Percentiles rank a stretch among this genome's conserved stretches.
Evolutionary conservation across 306 rosid species (phyloP).

Genomic region (Inga laurina): DNA sequence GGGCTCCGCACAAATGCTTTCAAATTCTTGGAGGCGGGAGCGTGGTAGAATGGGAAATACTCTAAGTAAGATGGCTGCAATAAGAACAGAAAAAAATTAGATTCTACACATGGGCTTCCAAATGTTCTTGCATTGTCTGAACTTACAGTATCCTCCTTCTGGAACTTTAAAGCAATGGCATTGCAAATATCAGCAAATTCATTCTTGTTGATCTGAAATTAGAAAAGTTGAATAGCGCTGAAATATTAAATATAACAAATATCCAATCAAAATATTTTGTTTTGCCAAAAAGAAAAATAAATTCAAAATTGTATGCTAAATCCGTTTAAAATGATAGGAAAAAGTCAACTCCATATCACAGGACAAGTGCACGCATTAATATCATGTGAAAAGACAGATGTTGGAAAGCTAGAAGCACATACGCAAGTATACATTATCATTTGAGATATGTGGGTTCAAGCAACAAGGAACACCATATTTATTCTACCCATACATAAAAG

Average conservation of each 20-base stretch:
- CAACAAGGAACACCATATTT: not conserved
- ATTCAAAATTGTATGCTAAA: not conserved
- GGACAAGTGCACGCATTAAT: not conserved
- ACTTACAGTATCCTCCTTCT: constrained; percentile 83
- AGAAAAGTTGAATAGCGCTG: constrained; percentile 15
- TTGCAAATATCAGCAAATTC: constrained; percentile 95
- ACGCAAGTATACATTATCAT: not conserved
- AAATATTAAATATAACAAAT: constrained; percentile 16
- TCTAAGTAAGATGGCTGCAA: constrained; percentile 87
- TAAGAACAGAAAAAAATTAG: constrained; percentile 30
- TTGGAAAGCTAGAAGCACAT: not conserved
- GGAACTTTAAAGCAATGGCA: constrained; percentile 84
- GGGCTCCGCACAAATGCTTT: constrained; percentile 72
- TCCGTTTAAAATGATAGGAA: not conserved
- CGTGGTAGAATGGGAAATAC: constrained; percentile 59
- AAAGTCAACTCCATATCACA: not conserved
- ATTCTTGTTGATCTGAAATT: constrained; percentile 71
- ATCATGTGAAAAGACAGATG: not conserved
- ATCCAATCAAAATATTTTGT: not conserved
- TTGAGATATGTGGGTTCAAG: not conserved
- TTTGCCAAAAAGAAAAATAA: not conserved
- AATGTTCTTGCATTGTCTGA: constrained; percentile 19
- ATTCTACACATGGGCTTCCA: constrained; percentile 32
- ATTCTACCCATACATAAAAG: not conserved
- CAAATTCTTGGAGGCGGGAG: constrained; percentile 56